These are phyloP conservation scores for Talaromyces amestolkiae DNA, from an alignment of 2,329 filamentous ascomycete genomes.

Conservation along the genomic window DNA sequence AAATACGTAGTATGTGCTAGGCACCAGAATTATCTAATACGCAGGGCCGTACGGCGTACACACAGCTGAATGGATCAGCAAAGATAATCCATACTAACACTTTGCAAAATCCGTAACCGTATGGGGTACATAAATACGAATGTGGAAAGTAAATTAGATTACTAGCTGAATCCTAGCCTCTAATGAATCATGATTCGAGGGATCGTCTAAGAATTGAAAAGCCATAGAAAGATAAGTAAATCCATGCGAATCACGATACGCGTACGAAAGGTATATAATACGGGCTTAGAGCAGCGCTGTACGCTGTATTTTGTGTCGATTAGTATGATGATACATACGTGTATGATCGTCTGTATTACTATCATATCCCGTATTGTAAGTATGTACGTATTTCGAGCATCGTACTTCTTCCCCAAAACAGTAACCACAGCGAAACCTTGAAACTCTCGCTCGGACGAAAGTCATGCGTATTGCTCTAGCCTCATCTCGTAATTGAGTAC, in stretches of 20 bases:
- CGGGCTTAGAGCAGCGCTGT: not conserved
- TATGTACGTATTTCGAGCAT: not conserved
- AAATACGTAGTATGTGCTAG: not conserved
- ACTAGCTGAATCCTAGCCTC: not conserved
- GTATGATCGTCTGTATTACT: not conserved
- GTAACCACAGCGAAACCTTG: not conserved
- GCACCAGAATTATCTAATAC: slow-evolving; percentile 3
- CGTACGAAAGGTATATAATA: not conserved
- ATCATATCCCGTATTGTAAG: not conserved
- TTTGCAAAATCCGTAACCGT: not conserved
- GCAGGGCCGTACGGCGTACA: not conserved
- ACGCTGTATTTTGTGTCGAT: not conserved
- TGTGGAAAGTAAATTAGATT: not conserved
- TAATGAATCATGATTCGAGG: not conserved
- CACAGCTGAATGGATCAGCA: not conserved
- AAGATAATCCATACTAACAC: not conserved
- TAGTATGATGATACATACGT: not conserved
- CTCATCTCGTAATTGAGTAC: not conserved
- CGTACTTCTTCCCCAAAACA: not conserved
- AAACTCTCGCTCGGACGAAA: slow-evolving; percentile 5
- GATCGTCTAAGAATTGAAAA: not conserved
- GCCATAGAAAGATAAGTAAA: not conserved
- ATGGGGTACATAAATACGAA: not conserved
- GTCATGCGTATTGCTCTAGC: not conserved
- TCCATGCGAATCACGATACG: not conserved